These are phyloP conservation scores for Ophiosphaerella narmari DNA, from an alignment of 2,329 filamentous ascomycete genomes.

Conservation along the genomic window DNA sequence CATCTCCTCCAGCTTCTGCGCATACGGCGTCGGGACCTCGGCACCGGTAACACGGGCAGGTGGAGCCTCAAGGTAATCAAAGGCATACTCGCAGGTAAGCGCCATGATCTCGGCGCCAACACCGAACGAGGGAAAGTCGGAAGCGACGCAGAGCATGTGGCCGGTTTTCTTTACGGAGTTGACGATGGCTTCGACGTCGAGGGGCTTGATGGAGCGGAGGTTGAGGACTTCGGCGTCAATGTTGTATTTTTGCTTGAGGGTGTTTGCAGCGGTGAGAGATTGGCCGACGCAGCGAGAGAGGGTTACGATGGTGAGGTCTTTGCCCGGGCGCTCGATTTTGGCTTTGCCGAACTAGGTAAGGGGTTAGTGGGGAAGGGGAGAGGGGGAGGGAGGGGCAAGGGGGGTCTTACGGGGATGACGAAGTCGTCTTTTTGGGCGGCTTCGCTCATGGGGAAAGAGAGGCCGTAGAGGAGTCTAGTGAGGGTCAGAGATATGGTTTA, in stretches of 20 bases:
- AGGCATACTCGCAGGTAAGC: conserved; percentile 94
- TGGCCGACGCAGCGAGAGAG: conserved; percentile 95
- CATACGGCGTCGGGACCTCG: conserved; percentile 96
- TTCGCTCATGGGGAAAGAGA: conserved; percentile 95
- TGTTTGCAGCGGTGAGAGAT: conserved; percentile 83
- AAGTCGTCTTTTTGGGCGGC: conserved; percentile 96
- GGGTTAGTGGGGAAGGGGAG: conserved; percentile 11
- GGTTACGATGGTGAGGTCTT: conserved; percentile 93
- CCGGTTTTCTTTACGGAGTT: conserved; percentile 99
- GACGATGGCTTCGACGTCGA: conserved; percentile 93
- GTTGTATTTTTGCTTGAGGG: conserved; percentile 94
- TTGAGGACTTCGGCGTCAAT: conserved; percentile 97
- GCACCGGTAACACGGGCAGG: conserved; percentile 94
- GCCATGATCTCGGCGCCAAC: conserved; percentile 92
- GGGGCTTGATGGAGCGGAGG: conserved; percentile 93
- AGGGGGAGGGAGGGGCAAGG: not conserved
- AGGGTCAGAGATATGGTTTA: too few species aligned
- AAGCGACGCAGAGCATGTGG: conserved; percentile 88
- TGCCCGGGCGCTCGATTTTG: conserved; percentile 96
- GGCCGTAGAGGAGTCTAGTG: conserved; percentile 78
- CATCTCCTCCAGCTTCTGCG: conserved; percentile 91
- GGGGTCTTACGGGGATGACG: conserved; percentile 70
- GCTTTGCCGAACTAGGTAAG: conserved; percentile 80
- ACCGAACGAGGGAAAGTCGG: conserved; percentile 93
- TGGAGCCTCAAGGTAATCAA: conserved; percentile 95